Percentiles rank a stretch among this genome's conserved stretches.
These are phyloP conservation scores for Climacium dendroides DNA, from an alignment of 225 moss, liverwort and hornwort species.

Conservation along the genomic window DNA sequence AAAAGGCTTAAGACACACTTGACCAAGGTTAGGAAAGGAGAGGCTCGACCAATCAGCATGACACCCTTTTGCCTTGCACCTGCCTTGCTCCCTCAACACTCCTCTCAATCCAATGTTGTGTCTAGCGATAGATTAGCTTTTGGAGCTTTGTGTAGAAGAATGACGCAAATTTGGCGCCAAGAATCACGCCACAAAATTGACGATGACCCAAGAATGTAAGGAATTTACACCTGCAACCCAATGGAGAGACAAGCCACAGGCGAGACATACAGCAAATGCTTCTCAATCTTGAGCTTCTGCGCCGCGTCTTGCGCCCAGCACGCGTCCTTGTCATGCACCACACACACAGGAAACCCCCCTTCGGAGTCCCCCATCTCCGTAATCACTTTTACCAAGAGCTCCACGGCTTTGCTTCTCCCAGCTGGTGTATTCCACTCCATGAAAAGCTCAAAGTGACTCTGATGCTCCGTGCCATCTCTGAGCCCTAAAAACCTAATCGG, in stretches of 20 bases:
- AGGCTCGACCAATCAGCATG: background rate
- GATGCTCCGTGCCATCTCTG: background rate
- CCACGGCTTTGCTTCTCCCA: background rate
- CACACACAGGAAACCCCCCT: slow-evolving; percentile 2
- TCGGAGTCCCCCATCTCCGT: background rate
- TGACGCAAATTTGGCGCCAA: background rate
- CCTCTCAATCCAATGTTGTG: background rate
- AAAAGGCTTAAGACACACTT: background rate
- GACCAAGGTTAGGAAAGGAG: background rate
- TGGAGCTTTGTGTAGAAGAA: background rate
- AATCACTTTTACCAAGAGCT: background rate
- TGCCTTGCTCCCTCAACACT: background rate
- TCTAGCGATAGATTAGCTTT: background rate
- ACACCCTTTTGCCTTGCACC: too few relatives aligned
- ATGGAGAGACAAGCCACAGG: background rate
- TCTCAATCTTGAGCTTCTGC: slow-evolving; percentile 12
- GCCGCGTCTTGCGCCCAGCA: slow-evolving; percentile 25
- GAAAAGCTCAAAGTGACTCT: background rate
- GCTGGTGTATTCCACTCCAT: background rate
- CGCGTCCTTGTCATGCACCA: slow-evolving; percentile 14
- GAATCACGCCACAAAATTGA: background rate
- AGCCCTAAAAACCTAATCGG: slow-evolving; percentile 1
- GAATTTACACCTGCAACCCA: slow-evolving; percentile 1
- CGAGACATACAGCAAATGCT: slow-evolving; percentile 20
- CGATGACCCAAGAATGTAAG: too few relatives aligned